Conservation (phyloP, 371 early-diverging fungal species). For the Mucor piriformis region DNA sequence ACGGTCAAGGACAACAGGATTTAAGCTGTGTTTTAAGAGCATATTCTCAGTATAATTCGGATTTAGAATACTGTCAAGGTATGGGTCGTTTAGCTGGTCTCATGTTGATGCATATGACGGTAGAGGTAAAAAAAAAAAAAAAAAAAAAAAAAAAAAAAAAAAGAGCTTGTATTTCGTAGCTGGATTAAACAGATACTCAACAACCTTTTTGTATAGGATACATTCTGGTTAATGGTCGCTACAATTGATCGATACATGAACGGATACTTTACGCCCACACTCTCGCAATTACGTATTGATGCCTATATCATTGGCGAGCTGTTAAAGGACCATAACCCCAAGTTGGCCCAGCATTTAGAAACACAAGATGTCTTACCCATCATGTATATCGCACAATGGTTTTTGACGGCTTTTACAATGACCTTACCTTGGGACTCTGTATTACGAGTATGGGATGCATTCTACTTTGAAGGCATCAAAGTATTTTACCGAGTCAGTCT, state of each 20-base stretch:
- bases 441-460: slow-evolving; percentile 92
- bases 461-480: slow-evolving; percentile 84
- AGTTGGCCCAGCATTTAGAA: slow-evolving; percentile 75
- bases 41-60: slow-evolving; percentile 87
- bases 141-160: not conserved
- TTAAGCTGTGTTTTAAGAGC: slow-evolving; percentile 78
- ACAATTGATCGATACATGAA: slow-evolving; percentile 76
- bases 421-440: slow-evolving; percentile 91
- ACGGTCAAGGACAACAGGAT: slow-evolving; percentile 72
- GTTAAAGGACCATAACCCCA: slow-evolving; percentile 71
- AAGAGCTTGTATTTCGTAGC: no score
- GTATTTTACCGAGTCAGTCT: slow-evolving; percentile 84
- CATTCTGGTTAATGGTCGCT: slow-evolving; percentile 88
- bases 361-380: slow-evolving; percentile 80
- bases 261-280: slow-evolving; percentile 77
- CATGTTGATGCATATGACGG: slow-evolving; percentile 86
- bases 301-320: slow-evolving; percentile 84
- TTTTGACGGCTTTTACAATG: slow-evolving; percentile 90
- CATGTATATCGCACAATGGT: slow-evolving; percentile 94
- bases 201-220: slow-evolving; percentile 57
- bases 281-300: slow-evolving; percentile 81
- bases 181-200: no score
- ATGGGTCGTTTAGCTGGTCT: slow-evolving; percentile 94
- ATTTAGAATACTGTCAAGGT: slow-evolving; percentile 96
- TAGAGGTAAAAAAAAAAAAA: slow-evolving; percentile 47